phyloP scores from a whole-genome alignment of 2,329 filamentous ascomycete species.

The Myriosclerotinia curreyana region DNA sequence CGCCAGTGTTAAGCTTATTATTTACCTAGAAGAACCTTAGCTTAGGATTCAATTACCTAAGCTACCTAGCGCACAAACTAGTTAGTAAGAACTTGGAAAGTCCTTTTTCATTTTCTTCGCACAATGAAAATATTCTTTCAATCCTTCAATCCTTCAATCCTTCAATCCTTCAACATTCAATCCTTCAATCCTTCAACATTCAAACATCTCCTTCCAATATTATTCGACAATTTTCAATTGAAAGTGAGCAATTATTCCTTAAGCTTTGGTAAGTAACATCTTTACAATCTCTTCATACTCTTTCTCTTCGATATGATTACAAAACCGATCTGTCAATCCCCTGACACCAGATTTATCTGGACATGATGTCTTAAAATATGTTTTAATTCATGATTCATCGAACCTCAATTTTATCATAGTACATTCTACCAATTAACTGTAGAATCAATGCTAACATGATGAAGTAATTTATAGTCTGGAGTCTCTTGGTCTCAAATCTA shows the following conservation, averaged over 20 bases:
- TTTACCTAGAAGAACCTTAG: too few species aligned
- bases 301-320: slow-evolving; percentile 58
- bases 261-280: slow-evolving; percentile 14
- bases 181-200: neutral
- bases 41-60: too few species aligned
- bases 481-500: neutral
- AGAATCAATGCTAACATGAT: slow-evolving; percentile 11
- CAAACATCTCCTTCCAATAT: neutral
- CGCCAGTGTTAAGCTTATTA: slow-evolving; percentile 4
- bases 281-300: neutral
- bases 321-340: slow-evolving; percentile 77
- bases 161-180: too few species aligned
- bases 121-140: too few species aligned
- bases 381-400: slow-evolving; percentile 48
- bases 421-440: neutral
- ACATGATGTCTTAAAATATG: slow-evolving; percentile 51
- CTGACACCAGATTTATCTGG: slow-evolving; percentile 53
- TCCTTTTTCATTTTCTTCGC: too few species aligned
- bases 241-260: neutral
- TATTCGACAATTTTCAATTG: neutral
- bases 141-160: too few species aligned
- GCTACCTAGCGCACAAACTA: too few species aligned
- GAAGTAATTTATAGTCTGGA: neutral
- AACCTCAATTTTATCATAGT: slow-evolving; percentile 24
- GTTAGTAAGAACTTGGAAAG: too few species aligned